Evolutionary conservation across 345 rosid species (phyloP).

Genomic region (Kandelia obovata): DNA sequence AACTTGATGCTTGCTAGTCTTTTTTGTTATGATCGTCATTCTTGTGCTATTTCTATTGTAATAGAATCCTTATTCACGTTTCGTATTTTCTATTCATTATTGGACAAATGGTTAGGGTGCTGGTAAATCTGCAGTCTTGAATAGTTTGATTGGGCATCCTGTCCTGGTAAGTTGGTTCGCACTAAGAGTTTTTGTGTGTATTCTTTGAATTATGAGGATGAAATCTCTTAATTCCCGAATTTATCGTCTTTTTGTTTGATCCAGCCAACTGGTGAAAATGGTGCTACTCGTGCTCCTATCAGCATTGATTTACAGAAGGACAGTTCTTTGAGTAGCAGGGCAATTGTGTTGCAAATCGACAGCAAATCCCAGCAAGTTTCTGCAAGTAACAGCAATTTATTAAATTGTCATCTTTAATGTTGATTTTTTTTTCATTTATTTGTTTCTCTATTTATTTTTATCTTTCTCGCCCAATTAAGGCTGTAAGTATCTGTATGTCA

Average conservation of each 20-base stretch:
- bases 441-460: neutral
- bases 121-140: constrained; percentile 90
- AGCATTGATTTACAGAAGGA: constrained; percentile 64
- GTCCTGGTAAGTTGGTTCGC: constrained; percentile 63
- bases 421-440: neutral
- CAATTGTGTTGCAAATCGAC: constrained; percentile 78
- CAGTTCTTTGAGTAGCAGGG: constrained; percentile 64
- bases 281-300: constrained; percentile 97
- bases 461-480: neutral
- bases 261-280: constrained; percentile 99
- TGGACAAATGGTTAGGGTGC: constrained; percentile 60
- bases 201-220: constrained; percentile 4
- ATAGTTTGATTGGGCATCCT: constrained; percentile 96
- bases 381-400: constrained; percentile 56
- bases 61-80: neutral
- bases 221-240: constrained; percentile 14
- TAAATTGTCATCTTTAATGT: neutral
- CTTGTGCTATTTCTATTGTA: too few relatives aligned
- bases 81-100: neutral
- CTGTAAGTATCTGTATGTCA: too few relatives aligned
- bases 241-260: constrained; percentile 1
- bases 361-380: constrained; percentile 89
- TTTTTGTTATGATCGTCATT: too few relatives aligned
- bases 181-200: too few relatives aligned
- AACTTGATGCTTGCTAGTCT: too few relatives aligned